Evolutionary conservation across 257 asterid genomes (phyloP).

Genomic region (Penstemon eatonii): DNA sequence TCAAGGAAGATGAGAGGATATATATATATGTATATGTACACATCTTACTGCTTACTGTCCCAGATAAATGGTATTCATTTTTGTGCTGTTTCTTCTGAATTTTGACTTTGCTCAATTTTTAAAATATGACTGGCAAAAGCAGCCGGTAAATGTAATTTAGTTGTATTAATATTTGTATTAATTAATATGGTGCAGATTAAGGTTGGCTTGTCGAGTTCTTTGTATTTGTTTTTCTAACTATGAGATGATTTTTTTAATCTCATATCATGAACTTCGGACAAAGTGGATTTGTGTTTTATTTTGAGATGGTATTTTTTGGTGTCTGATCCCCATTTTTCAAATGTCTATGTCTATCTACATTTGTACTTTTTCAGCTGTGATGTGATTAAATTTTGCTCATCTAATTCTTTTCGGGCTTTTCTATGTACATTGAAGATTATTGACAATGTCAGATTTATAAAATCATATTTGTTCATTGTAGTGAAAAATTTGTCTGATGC

Average conservation of each 20-base stretch:
- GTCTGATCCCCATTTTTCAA: too few species aligned
- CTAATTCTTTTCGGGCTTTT: too few species aligned
- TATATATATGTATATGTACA: too few species aligned
- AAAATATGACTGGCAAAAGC: constrained; percentile 35
- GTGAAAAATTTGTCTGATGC: too few species aligned
- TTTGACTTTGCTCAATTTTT: constrained; percentile 36
- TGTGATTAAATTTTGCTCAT: too few species aligned
- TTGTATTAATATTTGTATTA: constrained; percentile 36
- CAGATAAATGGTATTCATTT: constrained; percentile 38
- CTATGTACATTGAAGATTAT: too few species aligned
- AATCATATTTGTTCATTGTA: too few species aligned
- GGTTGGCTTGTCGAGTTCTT: constrained; percentile 42
- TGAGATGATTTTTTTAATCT: not conserved
- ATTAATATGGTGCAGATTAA: constrained; percentile 35
- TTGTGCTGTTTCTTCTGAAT: constrained; percentile 25
- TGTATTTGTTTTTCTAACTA: not conserved
- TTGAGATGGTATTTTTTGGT: too few species aligned
- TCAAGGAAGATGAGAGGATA: constrained; percentile 37
- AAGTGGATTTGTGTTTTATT: too few species aligned
- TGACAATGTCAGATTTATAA: too few species aligned
- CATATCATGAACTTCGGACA: not conserved
- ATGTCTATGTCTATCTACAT: too few species aligned
- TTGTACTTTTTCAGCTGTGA: too few species aligned
- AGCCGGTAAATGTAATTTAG: constrained; percentile 48
- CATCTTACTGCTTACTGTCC: constrained; percentile 10